Base-by-base conservation (phyloP, 805 yeast species). In the Metschnikowia dekortorum region DNA sequence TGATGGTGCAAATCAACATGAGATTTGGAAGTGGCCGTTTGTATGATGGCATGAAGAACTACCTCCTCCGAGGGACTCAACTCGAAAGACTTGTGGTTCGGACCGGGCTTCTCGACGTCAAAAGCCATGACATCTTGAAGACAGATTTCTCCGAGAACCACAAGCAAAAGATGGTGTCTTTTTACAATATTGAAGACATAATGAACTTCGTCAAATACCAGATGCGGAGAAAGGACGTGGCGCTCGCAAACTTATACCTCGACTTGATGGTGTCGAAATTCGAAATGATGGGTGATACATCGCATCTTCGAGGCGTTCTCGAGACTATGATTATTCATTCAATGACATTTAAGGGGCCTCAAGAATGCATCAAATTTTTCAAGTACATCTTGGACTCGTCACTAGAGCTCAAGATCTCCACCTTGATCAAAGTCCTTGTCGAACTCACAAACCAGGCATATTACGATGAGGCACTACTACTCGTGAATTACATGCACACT, bases 311-410 rank as follows among this genome's bases (percentile, higher is more conserved):
- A 45, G 51, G 59, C 2, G 61, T 73, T 4, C 55, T 72, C 2
- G 58, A 61, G 29, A 55, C 63, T 4, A 57, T 70, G n/a, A 55
- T 71, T 31, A 51, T 59, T 31, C 67, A 71, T 48, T 59, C 69
- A 10, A 71, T 71, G 71, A 57, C 61, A 4, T 71, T 71, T 55
- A 71, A 69, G 48, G 74, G 75, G 1, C 61, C 71, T 0, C 60
- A 64, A 29, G 60, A 61, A 26, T 68, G 73, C 46, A 50, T 64
- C 9, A 63, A 64, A 13, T 67, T 72, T 3, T 57, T 73, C 37
- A 57, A 59, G 45, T 72, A 70, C 47, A 68, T 72, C 64, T 40
- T 55, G 11, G 57, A 64, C 22, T 62, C 66, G 41, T 50, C 61
- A 2, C 47, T 73, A 9, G 52, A 58, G 22, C 53, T 73, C 7